Evolutionary conservation across 768 basidiomycete genomes (phyloP).

Genomic region (Tricholoma terreum): DNA sequence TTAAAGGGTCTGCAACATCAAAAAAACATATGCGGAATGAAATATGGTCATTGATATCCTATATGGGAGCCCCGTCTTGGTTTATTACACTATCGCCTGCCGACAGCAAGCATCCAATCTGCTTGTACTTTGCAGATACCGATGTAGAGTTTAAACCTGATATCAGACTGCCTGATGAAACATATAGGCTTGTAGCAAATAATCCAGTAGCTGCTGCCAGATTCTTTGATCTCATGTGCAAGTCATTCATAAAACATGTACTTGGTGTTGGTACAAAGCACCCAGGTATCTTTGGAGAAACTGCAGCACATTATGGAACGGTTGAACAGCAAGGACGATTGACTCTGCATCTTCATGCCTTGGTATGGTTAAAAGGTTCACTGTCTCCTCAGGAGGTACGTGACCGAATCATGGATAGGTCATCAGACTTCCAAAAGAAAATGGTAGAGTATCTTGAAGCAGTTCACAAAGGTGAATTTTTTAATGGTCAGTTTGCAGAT

Average conservation of each 20-base stretch:
- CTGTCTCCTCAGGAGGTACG: conserved; percentile 9
- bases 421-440: too few species aligned
- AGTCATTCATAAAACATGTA: background rate
- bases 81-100: too few species aligned
- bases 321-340: conserved; percentile 29
- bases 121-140: conserved; percentile 25
- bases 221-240: background rate
- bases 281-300: conserved; percentile 21
- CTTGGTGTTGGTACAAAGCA: conserved; percentile 11
- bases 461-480: too few species aligned
- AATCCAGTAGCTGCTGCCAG: background rate
- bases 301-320: conserved; percentile 27
- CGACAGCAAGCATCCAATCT: too few species aligned
- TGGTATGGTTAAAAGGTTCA: conserved; percentile 22
- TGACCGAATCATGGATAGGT: conserved; percentile 3
- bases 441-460: too few species aligned
- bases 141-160: conserved; percentile 8
- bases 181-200: too few species aligned
- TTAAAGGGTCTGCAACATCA: too few species aligned
- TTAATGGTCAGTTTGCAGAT: background rate
- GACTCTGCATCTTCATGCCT: conserved; percentile 26
- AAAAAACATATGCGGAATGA: too few species aligned
- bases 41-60: too few species aligned
- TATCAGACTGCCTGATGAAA: too few species aligned
- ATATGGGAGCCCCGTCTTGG: too few species aligned